Evolutionary conservation across 2,329 filamentous ascomycete species (phyloP).

Genomic region (Orbilia oligospora): DNA sequence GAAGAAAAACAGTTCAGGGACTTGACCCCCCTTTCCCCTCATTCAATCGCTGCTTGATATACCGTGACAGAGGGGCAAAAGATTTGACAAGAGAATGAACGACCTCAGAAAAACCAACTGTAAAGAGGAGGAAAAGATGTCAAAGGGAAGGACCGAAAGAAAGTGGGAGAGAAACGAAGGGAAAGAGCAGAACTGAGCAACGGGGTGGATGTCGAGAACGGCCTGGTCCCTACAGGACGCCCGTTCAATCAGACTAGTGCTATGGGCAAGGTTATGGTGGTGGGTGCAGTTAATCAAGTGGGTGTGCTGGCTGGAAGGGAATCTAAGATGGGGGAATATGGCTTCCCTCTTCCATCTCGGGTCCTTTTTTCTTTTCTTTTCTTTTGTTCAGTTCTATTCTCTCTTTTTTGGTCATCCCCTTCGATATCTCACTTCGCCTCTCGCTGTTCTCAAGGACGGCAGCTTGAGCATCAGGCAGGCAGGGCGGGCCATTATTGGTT

Average conservation of each 20-base stretch:
- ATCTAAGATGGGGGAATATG: conserved; percentile 30
- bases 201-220: conserved; percentile 57
- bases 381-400: not conserved
- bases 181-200: conserved; percentile 10
- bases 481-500: conserved; percentile 20
- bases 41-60: conserved; percentile 36
- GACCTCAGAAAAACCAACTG: conserved; percentile 22
- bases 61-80: conserved; percentile 14
- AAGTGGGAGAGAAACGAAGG: conserved; percentile 31
- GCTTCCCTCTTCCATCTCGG: conserved; percentile 26
- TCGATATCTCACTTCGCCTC: conserved; percentile 2
- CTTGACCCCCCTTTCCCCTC: conserved; percentile 36
- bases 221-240: conserved; percentile 49
- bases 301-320: conserved; percentile 58
- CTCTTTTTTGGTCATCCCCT: not conserved
- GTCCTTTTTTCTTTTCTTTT: conserved; percentile 39
- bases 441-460: conserved; percentile 9
- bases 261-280: conserved; percentile 50
- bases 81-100: conserved; percentile 27
- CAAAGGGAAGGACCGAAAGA: conserved; percentile 40
- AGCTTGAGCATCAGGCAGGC: conserved; percentile 19
- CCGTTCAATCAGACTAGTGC: conserved; percentile 58
- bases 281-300: conserved; percentile 59
- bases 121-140: conserved; percentile 36
- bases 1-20: conserved; percentile 33